A percentile compares a stretch with the other conserved stretches of the same genome.
Evolutionary conservation across 192 early-diverging fungal genomes (phyloP).

Genomic region (Lobulomyces angularis): DNA sequence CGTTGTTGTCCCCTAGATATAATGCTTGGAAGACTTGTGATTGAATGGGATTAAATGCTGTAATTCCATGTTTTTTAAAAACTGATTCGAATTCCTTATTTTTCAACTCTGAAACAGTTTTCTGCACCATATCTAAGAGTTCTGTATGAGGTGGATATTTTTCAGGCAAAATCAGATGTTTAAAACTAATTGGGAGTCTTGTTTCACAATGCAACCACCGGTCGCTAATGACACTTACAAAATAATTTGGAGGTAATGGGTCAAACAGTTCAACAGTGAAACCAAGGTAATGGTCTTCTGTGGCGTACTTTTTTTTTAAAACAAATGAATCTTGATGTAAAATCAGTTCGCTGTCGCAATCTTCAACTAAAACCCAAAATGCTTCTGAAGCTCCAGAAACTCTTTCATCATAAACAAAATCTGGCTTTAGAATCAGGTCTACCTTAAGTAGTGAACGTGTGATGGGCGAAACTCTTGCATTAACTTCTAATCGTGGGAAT

Average conservation of each 20-base stretch:
- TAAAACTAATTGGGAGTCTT: conserved; percentile 82
- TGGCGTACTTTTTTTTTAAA: conserved; percentile 68
- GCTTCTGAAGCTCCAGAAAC: conserved; percentile 64
- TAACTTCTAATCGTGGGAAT: conserved; percentile 84
- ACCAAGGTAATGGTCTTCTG: conserved; percentile 71
- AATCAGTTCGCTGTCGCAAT: conserved; percentile 81
- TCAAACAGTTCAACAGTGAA: conserved; percentile 88
- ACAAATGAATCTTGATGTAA: conserved; percentile 86
- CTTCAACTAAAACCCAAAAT: conserved; percentile 93
- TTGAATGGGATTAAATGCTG: conserved; percentile 87
- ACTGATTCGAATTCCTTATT: conserved; percentile 62
- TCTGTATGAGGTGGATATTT: conserved; percentile 91
- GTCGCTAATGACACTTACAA: conserved; percentile 84
- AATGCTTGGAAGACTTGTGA: conserved; percentile 87
- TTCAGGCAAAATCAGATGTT: conserved; percentile 81
- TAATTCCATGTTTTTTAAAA: conserved; percentile 36
- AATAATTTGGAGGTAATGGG: conserved; percentile 93
- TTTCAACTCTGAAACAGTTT: conserved; percentile 65
- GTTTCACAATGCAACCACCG: conserved; percentile 92
- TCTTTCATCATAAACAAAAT: conserved; percentile 89
- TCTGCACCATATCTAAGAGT: conserved; percentile 83
- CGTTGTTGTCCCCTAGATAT: conserved; percentile 74
- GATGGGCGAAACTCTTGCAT: conserved; percentile 84
- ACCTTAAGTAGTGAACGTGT: conserved; percentile 82
- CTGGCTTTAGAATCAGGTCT: conserved; percentile 83